Evolutionary conservation across 2,329 filamentous ascomycete species (phyloP), one percentile per base, ranked within the genome.

Genomic region (Cordyceps cateniannulata): DNA sequence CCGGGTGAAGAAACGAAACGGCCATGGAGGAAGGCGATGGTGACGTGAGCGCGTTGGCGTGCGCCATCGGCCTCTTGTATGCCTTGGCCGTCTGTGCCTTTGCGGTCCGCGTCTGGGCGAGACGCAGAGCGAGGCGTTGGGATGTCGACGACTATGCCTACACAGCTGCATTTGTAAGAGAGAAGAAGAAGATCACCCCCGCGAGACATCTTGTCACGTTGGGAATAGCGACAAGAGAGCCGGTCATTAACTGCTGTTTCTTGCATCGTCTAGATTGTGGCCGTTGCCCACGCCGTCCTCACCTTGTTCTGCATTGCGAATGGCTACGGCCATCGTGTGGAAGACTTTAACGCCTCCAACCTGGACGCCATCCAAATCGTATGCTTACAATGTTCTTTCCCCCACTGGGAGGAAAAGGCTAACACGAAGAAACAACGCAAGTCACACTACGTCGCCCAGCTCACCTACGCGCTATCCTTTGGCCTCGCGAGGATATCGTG

Each of bases 161-260:
- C 40, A 47, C 48, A n/a, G 20, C 35, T 45, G 35, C 56, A 24
- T 59, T 59, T 48, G 56, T 59, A 57, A 57, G 54, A 25, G 14
- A 47, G 25, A 8, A 47, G 5, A 47, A 40, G 6, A 45, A n/a
- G n/a, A n/a, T n/a, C n/a, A n/a, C n/a, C n/a, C n/a, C n/a, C n/a
- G 18, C 9, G 9, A n/a, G 5, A 12, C 24, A 25, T n/a, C 42
- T 20, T 20, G n/a, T 22, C 44, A 24, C 6, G 40, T 14, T 5
- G 2, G n/a, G 44, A 25, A 47, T 9, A 3, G 22, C 8, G 25
- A 14, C 4, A 3, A 14, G 44, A 47, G 42, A 24, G 22, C 44
- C 9, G 12, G 22, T 29, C 27, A 35, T 27, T 51, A 51, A 51
- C 48, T 3, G 10, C 5, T 35, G 47, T 8, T 22, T 12, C 4